Evolutionary conservation across 495 filamentous ascomycete species (phyloP).

Genomic region (Xylaria curta): DNA sequence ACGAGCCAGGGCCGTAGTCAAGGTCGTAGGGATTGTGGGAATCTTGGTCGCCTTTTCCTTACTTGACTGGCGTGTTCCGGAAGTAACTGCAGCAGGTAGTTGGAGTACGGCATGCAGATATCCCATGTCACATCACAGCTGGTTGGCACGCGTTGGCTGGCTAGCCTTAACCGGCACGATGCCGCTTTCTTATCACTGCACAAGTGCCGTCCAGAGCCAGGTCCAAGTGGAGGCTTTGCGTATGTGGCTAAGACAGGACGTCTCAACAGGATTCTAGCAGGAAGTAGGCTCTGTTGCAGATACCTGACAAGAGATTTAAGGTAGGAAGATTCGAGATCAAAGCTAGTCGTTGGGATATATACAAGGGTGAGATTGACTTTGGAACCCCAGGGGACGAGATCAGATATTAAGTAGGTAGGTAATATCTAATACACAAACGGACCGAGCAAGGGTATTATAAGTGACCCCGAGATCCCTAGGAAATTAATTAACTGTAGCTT

Average conservation of each 20-base stretch:
- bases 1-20: constrained; percentile 16
- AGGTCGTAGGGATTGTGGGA: constrained; percentile 19
- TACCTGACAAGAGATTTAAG: background rate
- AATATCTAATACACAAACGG: constrained; percentile 10
- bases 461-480: background rate
- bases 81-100: constrained; percentile 16
- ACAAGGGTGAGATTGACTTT: constrained; percentile 16
- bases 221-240: background rate
- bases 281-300: background rate
- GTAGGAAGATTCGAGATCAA: constrained; percentile 16
- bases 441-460: background rate
- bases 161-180: constrained; percentile 12
- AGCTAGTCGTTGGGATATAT: constrained; percentile 1
- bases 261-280: background rate
- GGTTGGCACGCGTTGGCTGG: constrained; percentile 10
- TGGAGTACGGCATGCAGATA: constrained; percentile 25
- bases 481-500: constrained; percentile 6
- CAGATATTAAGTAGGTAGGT: background rate
- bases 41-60: constrained; percentile 14
- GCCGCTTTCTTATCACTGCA: constrained; percentile 13
- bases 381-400: constrained; percentile 11
- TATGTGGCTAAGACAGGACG: constrained; percentile 14
- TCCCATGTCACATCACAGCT: constrained; percentile 29
- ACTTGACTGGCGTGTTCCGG: constrained; percentile 15
- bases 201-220: constrained; percentile 6